Evolutionary conservation across 208 protist genomes (phyloP).

Genomic region (Leishmania amazonensis): DNA sequence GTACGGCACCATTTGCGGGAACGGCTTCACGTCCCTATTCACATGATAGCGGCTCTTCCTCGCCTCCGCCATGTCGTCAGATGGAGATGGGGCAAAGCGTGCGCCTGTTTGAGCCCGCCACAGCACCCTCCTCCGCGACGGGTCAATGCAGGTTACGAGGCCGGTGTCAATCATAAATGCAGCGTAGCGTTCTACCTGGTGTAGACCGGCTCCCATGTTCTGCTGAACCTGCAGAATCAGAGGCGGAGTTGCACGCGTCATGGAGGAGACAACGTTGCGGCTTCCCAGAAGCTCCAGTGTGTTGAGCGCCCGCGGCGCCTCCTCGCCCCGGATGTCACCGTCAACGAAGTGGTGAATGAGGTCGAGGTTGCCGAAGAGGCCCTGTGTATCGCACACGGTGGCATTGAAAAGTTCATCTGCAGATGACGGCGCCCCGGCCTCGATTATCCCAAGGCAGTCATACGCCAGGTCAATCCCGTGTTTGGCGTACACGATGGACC

Average conservation of each 20-base stretch:
- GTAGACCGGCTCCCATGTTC: slow-evolving; percentile 46
- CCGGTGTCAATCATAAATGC: slow-evolving; percentile 88
- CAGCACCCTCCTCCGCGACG: slow-evolving; percentile 67
- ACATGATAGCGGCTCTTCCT: slow-evolving; percentile 16
- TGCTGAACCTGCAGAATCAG: slow-evolving; percentile 81
- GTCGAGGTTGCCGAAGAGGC: slow-evolving; percentile 77
- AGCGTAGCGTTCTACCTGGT: slow-evolving; percentile 76
- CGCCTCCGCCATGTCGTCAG: slow-evolving; percentile 38
- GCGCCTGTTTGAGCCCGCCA: slow-evolving; percentile 82
- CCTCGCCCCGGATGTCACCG: slow-evolving; percentile 63
- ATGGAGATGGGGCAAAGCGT: slow-evolving; percentile 39
- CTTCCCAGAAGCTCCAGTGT: slow-evolving; percentile 86
- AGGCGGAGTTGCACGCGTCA: slow-evolving; percentile 59
- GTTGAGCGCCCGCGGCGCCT: slow-evolving; percentile 45
- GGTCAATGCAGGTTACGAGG: slow-evolving; percentile 83
- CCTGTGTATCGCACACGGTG: slow-evolving; percentile 83
- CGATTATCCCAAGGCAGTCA: slow-evolving; percentile 77
- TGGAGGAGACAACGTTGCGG: slow-evolving; percentile 56
- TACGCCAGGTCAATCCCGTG: slow-evolving; percentile 63
- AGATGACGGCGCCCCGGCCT: slow-evolving; percentile 53
- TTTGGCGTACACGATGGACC: slow-evolving; percentile 34
- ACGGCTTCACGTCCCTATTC: slow-evolving; percentile 33
- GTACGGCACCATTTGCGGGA: slow-evolving; percentile 78
- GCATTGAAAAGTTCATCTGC: slow-evolving; percentile 59
- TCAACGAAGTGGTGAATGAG: slow-evolving; percentile 83